Conservation (phyloP, 2,329 filamentous ascomycete species). For the Mycogone perniciosa region DNA sequence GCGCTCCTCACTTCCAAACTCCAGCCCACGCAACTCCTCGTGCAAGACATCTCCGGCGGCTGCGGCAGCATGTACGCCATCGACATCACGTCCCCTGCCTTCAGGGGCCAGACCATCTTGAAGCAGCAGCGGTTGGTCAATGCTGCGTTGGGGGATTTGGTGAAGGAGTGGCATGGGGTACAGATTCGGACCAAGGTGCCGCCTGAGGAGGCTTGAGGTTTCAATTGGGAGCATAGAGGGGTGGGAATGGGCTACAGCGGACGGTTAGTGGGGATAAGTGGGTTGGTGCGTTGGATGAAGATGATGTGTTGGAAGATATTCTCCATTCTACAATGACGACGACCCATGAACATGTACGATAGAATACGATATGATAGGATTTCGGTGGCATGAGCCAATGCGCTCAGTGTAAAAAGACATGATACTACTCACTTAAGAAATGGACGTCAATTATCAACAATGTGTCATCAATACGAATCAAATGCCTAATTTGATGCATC, state of each 20-base stretch:
- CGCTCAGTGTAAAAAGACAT: not conserved
- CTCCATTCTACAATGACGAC: no score
- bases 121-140: constrained; percentile 83
- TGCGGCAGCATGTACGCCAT: constrained; percentile 87
- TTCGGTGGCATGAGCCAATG: not conserved
- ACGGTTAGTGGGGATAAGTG: no score
- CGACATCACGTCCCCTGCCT: constrained; percentile 65
- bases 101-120: constrained; percentile 64
- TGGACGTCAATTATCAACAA: no score
- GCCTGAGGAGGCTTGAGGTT: constrained; percentile 9
- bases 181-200: constrained; percentile 65
- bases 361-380: not conserved
- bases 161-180: constrained; percentile 77
- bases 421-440: not conserved
- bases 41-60: constrained; percentile 75
- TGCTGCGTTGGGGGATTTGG: constrained; percentile 62
- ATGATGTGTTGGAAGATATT: no score
- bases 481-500: no score
- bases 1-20: constrained; percentile 45
- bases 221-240: no score
- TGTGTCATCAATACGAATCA: no score
- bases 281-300: no score
- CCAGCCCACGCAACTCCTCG: constrained; percentile 47
- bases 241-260: no score
- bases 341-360: not conserved